Conservation (phyloP, 345 rosid species). For the Adansonia digitata region DNA sequence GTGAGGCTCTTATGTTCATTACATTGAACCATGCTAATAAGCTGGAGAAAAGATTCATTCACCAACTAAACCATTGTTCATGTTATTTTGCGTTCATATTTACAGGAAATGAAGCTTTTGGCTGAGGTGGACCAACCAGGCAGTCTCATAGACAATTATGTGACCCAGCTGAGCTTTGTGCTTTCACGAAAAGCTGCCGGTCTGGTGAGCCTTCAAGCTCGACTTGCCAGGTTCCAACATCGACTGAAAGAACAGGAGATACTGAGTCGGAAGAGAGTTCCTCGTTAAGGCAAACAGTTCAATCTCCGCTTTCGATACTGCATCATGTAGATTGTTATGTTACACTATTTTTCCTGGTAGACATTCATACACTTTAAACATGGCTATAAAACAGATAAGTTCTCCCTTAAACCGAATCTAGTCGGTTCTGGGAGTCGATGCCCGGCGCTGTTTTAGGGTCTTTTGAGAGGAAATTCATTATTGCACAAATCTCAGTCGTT, state of each 20-base stretch:
- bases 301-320: neutral
- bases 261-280: constrained; percentile 82
- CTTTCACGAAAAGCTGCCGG: constrained; percentile 97
- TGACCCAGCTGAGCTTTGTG: constrained; percentile 82
- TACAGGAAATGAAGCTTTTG: constrained; percentile 89
- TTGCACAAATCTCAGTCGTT: neutral
- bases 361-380: neutral
- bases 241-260: constrained; percentile 91
- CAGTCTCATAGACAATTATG: constrained; percentile 87
- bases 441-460: neutral
- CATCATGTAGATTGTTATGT: constrained; percentile 4
- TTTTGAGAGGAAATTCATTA: neutral
- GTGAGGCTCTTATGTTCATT: neutral
- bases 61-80: neutral
- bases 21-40: neutral
- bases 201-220: constrained; percentile 87
- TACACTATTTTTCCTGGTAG: neutral
- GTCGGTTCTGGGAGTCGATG: constrained; percentile 15
- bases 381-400: neutral
- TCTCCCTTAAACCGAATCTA: neutral
- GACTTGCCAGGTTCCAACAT: constrained; percentile 95
- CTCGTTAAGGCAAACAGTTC: constrained; percentile 31
- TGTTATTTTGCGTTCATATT: neutral
- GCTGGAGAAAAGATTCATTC: neutral
- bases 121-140: constrained; percentile 95